Percentiles rank a stretch among this genome's conserved stretches.
Evolutionary conservation across 2,329 filamentous ascomycete species (phyloP).

Genomic region (Fusarium albidum): DNA sequence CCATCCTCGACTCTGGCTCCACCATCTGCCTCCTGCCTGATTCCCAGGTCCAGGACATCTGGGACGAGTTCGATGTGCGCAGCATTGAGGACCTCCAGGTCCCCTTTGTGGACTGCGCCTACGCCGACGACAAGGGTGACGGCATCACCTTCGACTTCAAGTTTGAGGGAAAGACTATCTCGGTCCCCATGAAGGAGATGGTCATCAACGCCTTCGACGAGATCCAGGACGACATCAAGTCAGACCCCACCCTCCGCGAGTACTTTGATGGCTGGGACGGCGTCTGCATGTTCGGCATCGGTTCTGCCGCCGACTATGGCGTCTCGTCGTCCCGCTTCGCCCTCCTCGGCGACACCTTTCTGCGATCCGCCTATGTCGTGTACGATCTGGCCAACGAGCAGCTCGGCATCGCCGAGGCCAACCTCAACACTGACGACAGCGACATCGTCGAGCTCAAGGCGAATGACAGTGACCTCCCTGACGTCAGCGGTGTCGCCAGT

Average conservation of each 20-base stretch:
- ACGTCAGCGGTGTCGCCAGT: constrained; percentile 53
- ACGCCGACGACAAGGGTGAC: constrained; percentile 53
- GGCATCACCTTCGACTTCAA: constrained; percentile 60
- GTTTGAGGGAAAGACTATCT: constrained; percentile 57
- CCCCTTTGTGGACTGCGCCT: constrained; percentile 61
- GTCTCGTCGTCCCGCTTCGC: constrained; percentile 43
- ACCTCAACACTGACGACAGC: constrained; percentile 54
- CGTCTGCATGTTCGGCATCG: constrained; percentile 65
- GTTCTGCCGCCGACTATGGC: constrained; percentile 49
- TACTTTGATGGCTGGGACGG: constrained; percentile 49
- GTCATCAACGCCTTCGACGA: constrained; percentile 54
- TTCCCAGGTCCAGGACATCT: constrained; percentile 60
- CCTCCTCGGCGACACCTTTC: constrained; percentile 66
- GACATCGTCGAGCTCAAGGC: constrained; percentile 56
- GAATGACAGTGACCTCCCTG: constrained; percentile 50
- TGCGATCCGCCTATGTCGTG: constrained; percentile 65
- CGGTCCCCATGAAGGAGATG: constrained; percentile 61
- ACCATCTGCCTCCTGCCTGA: constrained; percentile 75
- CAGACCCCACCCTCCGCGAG: constrained; percentile 45
- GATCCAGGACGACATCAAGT: constrained; percentile 50
- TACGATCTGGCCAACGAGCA: constrained; percentile 61
- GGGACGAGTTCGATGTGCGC: constrained; percentile 61
- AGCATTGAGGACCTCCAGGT: constrained; percentile 52
- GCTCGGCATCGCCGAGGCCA: constrained; percentile 62
- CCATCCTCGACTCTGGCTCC: constrained; percentile 78